Evolutionary conservation across 306 rosid species (phyloP), one percentile per base, ranked within the genome.

Genomic region (Castanea crenata): DNA sequence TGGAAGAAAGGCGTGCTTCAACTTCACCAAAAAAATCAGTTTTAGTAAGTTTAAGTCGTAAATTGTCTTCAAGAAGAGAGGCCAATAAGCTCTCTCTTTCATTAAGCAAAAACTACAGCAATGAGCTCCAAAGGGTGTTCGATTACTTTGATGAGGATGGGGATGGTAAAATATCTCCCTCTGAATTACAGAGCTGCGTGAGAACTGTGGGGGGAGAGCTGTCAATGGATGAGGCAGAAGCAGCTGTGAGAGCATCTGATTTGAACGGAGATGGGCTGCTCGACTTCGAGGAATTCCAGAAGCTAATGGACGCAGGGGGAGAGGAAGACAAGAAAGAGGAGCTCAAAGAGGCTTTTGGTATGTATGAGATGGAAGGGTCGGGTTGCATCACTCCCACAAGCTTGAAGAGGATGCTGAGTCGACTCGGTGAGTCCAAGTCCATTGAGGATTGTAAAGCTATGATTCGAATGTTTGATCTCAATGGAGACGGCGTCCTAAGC

Each of bases 401-500:
- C 80, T 77, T 84, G 76, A 76, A 55, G 82, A 80, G 71, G 20
- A 80, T 80, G 87, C 82, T 84, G 5, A 41, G 71, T 1, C 61
- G 74, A 35, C 76, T 84, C 12, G 85, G 85, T 10, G 82, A 80
- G 68, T 73, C 85, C 1, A 80, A 58, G 14, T 72, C 82, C 58
- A 35, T 80, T 0, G 77, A 77, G 0, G 80, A 84, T 10, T 84
- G 87, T 79, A 77, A 74, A 59, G 63, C 61, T 29, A 84, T 84
- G 76, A 80, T 84, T 32, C 20, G 75, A 6, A 57, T 3, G 31
- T 84, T 77, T 44, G 87, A 84, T 55, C 69, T 80, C 71, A 84
- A 84, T 62, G 85, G 82, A 32, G 87, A 84, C 56, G 87, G 87
- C n/a, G 80, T 80, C 29, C 85, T 84, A 61, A 77, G 51, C 74